Evolutionary conservation across 2,329 filamentous ascomycete species (phyloP), one percentile per base, ranked within the genome.

Genomic region (Shiraia bambusicola): DNA sequence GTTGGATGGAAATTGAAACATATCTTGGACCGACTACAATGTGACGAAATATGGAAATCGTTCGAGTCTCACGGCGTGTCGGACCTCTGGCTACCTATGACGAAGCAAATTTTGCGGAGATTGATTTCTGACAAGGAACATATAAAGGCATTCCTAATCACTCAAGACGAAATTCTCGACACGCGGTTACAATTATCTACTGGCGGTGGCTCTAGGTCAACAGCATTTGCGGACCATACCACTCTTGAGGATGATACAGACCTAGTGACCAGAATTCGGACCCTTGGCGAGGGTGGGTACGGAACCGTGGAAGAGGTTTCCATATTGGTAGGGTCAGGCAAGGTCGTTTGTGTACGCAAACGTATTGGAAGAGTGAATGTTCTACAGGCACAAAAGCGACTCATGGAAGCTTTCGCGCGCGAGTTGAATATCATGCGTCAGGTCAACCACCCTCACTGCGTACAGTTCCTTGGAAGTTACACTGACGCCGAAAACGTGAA

Each of bases 391-490:
- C 48, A 51, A 10, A 49, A 48, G 25, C 28, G 42, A 13, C 13
- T 51, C 3, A 52, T 58, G 43, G 37, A 32, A 9, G 44, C 45
- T 9, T 52, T 58, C 26, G 22, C 25, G n/a, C 39, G 40, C 11
- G 52, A 54, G 24, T 14, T 58, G 3, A 19, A 36, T 13, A 44
- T 52, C 11, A 57, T 57, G 54, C 49, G 50, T 2, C 45, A 47
- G 14, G 50, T 56, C 1, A 19, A 37, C 2, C 46, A 56, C 22
- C 45, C 22, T 4, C 52, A 52, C 16, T 56, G 52, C 25, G 47
- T 54, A 8, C 9, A 41, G 6, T 36, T 56, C 3, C 7, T 52
- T 3, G 53, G 40, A 6, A 49, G 42, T 13, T 58, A 49, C 31
- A 53, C 55, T 3, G 45, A 56, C 16, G 29, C 35, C 10, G 50